These are phyloP conservation scores for Anthostomella pinea DNA, from an alignment of 2,329 filamentous ascomycete species.

Conservation along the genomic window DNA sequence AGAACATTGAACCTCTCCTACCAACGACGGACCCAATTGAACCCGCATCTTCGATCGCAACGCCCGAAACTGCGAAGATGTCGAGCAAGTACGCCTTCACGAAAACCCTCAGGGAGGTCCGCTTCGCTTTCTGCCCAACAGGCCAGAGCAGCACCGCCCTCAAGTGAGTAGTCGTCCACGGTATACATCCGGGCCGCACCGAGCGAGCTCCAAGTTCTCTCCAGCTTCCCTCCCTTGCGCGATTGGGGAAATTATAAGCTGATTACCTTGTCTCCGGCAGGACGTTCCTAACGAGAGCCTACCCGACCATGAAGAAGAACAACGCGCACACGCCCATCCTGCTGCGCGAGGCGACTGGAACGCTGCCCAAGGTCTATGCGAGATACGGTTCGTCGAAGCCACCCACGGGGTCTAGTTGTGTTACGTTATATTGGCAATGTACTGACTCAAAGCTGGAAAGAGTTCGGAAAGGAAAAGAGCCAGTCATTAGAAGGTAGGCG, in stretches of 20 bases:
- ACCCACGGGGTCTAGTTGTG: too few relatives aligned
- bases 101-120: constrained; percentile 86
- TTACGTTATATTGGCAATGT: too few relatives aligned
- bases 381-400: constrained; percentile 85
- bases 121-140: constrained; percentile 96
- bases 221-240: not conserved
- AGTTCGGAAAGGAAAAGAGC: constrained; percentile 56
- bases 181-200: too few relatives aligned
- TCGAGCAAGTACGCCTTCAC: constrained; percentile 90
- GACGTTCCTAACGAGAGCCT: constrained; percentile 84
- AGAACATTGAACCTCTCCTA: constrained; percentile 7
- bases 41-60: constrained; percentile 15
- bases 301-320: constrained; percentile 99
- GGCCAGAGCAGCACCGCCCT: constrained; percentile 85
- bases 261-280: constrained; percentile 44
- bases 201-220: constrained; percentile 9
- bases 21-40: constrained; percentile 24
- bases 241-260: not conserved
- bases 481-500: constrained; percentile 50
- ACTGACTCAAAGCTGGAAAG: too few relatives aligned
- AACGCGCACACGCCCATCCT: constrained; percentile 93
- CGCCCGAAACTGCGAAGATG: constrained; percentile 54
- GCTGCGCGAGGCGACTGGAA: constrained; percentile 86
- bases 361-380: constrained; percentile 82
- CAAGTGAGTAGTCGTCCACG: too few relatives aligned